phyloP scores from a whole-genome alignment of 176 grass and related monocot species.

The Carex littledalei region DNA sequence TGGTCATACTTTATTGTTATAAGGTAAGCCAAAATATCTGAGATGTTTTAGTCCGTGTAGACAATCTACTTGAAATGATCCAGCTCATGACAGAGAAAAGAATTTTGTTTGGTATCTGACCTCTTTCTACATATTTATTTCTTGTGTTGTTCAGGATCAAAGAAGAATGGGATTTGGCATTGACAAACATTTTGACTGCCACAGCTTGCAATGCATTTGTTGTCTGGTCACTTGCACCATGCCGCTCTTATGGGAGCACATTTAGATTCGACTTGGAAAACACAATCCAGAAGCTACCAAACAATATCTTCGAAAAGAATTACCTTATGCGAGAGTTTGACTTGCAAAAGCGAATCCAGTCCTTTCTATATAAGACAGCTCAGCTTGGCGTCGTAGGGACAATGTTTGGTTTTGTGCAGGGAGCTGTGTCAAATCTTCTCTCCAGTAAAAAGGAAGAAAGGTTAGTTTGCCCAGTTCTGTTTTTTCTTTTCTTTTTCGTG shows the following conservation, averaged over 20 bases:
- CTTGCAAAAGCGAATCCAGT: conserved; percentile 62
- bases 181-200: conserved; percentile 75
- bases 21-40: background rate
- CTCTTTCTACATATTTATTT: conserved; percentile 20
- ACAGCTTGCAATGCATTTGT: conserved; percentile 84
- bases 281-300: conserved; percentile 97
- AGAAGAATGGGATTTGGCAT: conserved; percentile 83
- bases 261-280: conserved; percentile 82
- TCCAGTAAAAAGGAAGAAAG: conserved; percentile 59
- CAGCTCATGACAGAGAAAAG: background rate
- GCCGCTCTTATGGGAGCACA: conserved; percentile 94
- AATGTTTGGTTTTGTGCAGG: conserved; percentile 65
- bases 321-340: conserved; percentile 97
- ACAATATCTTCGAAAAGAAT: conserved; percentile 93
- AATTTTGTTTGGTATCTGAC: conserved; percentile 23
- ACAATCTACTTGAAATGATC: background rate
- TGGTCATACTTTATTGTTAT: background rate
- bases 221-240: conserved; percentile 82
- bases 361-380: conserved; percentile 83
- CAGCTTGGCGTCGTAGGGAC: conserved; percentile 82
- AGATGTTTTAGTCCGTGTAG: background rate
- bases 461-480: conserved; percentile 26
- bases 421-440: conserved; percentile 55
- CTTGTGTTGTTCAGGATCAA: conserved; percentile 47
- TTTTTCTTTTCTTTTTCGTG: conserved; percentile 10